Evolutionary conservation across 805 yeast species (phyloP).

Genomic region (Clavispora carvajalis): DNA sequence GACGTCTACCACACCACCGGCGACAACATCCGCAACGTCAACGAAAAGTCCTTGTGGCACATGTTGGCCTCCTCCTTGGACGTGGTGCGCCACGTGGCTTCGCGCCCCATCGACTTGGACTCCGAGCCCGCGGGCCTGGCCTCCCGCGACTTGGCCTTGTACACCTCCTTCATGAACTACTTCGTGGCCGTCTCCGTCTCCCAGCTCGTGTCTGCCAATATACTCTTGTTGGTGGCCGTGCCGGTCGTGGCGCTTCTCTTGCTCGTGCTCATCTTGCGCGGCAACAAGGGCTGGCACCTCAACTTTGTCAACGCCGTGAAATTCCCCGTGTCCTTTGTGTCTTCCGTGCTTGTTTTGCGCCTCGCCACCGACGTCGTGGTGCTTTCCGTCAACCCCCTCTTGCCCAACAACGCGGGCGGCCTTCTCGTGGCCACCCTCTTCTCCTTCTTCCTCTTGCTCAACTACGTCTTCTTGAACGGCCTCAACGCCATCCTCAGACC

Average conservation of each 20-base stretch:
- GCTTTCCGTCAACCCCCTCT: constrained; percentile 22
- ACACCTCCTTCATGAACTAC: constrained; percentile 58
- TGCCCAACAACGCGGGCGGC: constrained; percentile 36
- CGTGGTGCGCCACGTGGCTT: constrained; percentile 40
- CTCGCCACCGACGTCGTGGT: constrained; percentile 17
- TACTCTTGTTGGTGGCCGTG: constrained; percentile 44
- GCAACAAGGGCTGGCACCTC: constrained; percentile 45
- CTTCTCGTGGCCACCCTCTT: constrained; percentile 37
- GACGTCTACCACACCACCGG: constrained; percentile 74
- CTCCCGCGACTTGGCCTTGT: constrained; percentile 46
- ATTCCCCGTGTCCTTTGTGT: constrained; percentile 43
- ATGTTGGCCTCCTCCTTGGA: constrained; percentile 74
- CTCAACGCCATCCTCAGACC: constrained; percentile 29
- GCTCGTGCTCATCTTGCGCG: constrained; percentile 39
- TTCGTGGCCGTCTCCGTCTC: constrained; percentile 53
- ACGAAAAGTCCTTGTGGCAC: constrained; percentile 72
- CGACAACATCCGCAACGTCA: constrained; percentile 62
- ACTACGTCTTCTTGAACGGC: constrained; percentile 51
- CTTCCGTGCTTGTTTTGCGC: constrained; percentile 36
- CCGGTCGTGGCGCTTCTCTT: constrained; percentile 52
- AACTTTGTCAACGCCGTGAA: constrained; percentile 42
- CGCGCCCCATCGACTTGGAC: constrained; percentile 31
- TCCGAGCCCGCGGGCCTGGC: constrained; percentile 16
- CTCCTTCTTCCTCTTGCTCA: constrained; percentile 46
- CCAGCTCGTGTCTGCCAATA: constrained; percentile 45